Conservation (phyloP, 2,329 filamentous ascomycete genomes). For the Ascochyta koolunga region DNA sequence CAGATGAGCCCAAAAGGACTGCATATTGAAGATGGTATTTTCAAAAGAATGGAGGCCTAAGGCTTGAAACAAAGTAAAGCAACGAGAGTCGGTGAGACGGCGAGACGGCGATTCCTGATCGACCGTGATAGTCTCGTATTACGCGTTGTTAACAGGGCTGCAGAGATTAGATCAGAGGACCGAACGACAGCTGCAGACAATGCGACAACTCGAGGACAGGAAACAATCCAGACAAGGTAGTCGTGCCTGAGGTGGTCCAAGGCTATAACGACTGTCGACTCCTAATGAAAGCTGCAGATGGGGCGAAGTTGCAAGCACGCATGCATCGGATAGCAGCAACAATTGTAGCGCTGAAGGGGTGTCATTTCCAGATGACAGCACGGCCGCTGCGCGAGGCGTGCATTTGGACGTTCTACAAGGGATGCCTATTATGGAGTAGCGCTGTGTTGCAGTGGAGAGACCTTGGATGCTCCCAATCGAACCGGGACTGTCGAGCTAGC, state of each 20-base stretch:
- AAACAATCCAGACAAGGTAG: not conserved
- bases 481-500: slow-evolving; percentile 24
- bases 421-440: slow-evolving; percentile 24
- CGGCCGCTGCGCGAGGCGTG: slow-evolving; percentile 17
- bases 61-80: not conserved
- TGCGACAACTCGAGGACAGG: not conserved
- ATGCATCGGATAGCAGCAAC: slow-evolving; percentile 11
- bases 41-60: not conserved
- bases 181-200: slow-evolving; percentile 2
- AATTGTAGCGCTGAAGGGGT: slow-evolving; percentile 19
- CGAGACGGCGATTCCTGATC: slow-evolving; percentile 1
- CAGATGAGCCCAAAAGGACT: slow-evolving; percentile 21
- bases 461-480: slow-evolving; percentile 19
- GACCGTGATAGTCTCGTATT: slow-evolving; percentile 2
- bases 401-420: slow-evolving; percentile 24
- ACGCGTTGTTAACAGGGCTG: not conserved
- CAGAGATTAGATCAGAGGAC: not conserved
- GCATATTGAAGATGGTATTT: slow-evolving; percentile 28
- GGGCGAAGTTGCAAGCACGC: slow-evolving; percentile 21
- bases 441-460: slow-evolving; percentile 32
- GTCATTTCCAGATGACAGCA: slow-evolving; percentile 34
- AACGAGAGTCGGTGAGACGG: no score
- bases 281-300: slow-evolving; percentile 12
- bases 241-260: not conserved
- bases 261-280: slow-evolving; percentile 3